A percentile compares a stretch with the other conserved stretches of the same genome.
Conservation (phyloP, 116 monocot genomes). For the Phalaenopsis hybrid region DNA sequence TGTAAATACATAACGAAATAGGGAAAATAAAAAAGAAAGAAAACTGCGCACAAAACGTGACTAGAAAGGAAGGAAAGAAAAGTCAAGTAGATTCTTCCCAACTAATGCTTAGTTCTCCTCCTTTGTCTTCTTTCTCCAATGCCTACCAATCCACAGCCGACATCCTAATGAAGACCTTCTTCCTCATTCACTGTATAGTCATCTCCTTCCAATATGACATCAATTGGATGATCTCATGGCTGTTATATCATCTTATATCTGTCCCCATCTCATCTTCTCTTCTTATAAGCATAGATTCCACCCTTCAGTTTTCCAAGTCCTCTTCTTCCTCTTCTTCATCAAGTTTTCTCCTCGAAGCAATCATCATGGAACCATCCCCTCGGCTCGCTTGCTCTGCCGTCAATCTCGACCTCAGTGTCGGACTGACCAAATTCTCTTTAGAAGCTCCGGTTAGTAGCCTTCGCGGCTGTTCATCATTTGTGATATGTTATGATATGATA, state of each 20-base stretch:
- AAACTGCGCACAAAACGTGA: neutral
- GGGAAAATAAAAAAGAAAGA: neutral
- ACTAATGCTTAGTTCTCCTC: neutral
- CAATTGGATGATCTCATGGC: neutral
- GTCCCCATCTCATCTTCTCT: neutral
- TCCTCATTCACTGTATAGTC: neutral
- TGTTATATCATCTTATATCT: no score
- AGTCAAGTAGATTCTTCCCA: constrained; percentile 1
- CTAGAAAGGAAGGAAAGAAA: neutral
- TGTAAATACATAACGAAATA: no score
- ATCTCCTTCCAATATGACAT: neutral
- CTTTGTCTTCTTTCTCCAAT: neutral
- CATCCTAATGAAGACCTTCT: neutral
- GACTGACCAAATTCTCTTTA: neutral
- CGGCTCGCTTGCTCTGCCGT: neutral
- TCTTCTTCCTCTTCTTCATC: neutral
- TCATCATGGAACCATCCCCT: neutral
- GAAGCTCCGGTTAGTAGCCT: constrained; percentile 13
- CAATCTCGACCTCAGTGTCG: constrained; percentile 30
- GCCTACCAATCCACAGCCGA: neutral
- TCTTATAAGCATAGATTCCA: neutral
- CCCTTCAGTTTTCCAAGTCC: neutral
- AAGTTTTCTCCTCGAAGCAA: no score
- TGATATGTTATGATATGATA: no score
- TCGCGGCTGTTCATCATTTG: no score